Evolutionary conservation across 192 early-diverging fungal genomes (phyloP).

Genomic region (Rhizoclosmatium globosum): DNA sequence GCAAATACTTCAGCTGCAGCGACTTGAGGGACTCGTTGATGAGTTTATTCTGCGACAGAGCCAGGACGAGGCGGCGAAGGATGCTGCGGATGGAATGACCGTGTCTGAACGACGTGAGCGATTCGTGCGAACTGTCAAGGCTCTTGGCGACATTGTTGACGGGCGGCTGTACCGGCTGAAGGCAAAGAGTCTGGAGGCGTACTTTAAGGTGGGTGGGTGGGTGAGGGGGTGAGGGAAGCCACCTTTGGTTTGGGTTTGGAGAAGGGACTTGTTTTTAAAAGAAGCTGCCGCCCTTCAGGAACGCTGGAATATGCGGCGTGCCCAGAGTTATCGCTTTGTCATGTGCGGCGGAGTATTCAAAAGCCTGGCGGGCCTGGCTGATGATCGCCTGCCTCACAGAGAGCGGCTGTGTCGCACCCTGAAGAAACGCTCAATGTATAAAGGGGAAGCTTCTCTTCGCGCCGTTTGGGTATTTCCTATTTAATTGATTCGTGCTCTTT

Average conservation of each 20-base stretch:
- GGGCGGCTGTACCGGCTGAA: background rate
- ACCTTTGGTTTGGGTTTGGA: background rate
- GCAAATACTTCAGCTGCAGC: too few relatives aligned
- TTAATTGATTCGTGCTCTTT: background rate
- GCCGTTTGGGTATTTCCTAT: background rate
- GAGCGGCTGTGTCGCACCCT: conserved; percentile 28
- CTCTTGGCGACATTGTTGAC: conserved; percentile 24
- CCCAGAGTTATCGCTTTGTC: conserved; percentile 19
- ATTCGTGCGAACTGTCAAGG: conserved; percentile 29
- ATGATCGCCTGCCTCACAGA: conserved; percentile 8
- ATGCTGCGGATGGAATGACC: background rate
- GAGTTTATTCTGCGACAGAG: conserved; percentile 23
- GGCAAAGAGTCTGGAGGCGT: conserved; percentile 3
- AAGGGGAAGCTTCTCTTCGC: background rate
- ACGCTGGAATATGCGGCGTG: conserved; percentile 29
- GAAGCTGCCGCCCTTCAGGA: background rate
- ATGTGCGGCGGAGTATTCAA: conserved; percentile 25
- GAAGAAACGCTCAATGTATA: conserved; percentile 9
- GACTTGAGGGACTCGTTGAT: conserved; percentile 24
- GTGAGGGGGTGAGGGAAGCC: too few relatives aligned
- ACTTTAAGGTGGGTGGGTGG: conserved; percentile 25
- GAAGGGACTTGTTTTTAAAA: background rate
- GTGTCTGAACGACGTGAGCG: conserved; percentile 1
- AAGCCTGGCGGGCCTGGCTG: background rate
- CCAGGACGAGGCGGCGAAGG: background rate